phyloP scores from a whole-genome alignment of 2,329 filamentous ascomycete genomes.

The Exophiala oligosperma region DNA sequence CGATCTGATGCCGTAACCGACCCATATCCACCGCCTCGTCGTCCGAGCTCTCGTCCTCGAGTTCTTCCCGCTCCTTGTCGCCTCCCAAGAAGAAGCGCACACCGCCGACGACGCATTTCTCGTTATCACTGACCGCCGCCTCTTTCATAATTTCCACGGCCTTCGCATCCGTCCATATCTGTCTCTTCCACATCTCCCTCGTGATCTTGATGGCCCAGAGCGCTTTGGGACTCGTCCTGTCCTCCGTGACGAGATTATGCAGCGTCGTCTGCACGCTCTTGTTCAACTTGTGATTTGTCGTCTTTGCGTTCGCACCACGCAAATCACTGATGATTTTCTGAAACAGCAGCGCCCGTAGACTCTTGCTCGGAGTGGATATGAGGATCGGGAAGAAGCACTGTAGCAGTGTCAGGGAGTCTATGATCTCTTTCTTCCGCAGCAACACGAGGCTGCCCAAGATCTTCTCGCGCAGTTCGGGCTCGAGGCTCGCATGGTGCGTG shows the following conservation, averaged over 20 bases:
- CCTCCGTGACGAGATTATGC: slow-evolving; percentile 85
- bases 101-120: slow-evolving; percentile 85
- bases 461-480: slow-evolving; percentile 87
- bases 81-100: slow-evolving; percentile 94
- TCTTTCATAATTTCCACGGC: slow-evolving; percentile 99
- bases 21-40: slow-evolving; percentile 76
- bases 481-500: slow-evolving; percentile 77
- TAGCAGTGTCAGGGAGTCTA: slow-evolving; percentile 79
- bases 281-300: slow-evolving; percentile 90
- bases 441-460: slow-evolving; percentile 87
- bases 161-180: slow-evolving; percentile 93
- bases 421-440: slow-evolving; percentile 84
- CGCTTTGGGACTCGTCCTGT: slow-evolving; percentile 79
- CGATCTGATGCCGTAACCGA: slow-evolving; percentile 78
- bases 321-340: slow-evolving; percentile 90
- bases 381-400: slow-evolving; percentile 94
- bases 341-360: slow-evolving; percentile 78
- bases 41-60: slow-evolving; percentile 84
- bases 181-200: slow-evolving; percentile 91
- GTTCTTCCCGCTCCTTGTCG: slow-evolving; percentile 91
- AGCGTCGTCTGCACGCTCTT: slow-evolving; percentile 89
- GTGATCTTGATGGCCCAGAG: slow-evolving; percentile 97
- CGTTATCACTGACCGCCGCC: slow-evolving; percentile 82
- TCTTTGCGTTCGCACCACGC: slow-evolving; percentile 80
- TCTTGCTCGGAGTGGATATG: slow-evolving; percentile 88